Evolutionary conservation across 2,329 filamentous ascomycete genomes (phyloP), one percentile per base, ranked within the genome.

Genomic region (Pestalotiopsis sp.): DNA sequence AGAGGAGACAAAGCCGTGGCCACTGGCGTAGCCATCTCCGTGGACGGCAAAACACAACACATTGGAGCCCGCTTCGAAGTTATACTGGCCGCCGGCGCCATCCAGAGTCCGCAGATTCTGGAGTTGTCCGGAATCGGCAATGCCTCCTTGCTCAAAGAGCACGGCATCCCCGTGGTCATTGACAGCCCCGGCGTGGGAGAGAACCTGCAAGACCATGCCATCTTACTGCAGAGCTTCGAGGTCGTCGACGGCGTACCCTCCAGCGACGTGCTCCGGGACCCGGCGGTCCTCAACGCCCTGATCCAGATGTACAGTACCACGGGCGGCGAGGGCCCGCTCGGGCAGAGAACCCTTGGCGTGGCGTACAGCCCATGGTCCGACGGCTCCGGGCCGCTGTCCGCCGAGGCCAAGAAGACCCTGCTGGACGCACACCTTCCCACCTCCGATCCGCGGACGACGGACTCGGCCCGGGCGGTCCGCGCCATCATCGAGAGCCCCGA

Each of bases 191-290:
- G 81, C 67, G 83, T 86, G 3, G 84, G 84, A 31, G 78, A 81
- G 69, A 79, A 84, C 67, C 77, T 85, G 68, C 83, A 84, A 70
- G 83, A 86, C 70, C 83, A 86, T 67, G 74, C 79, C 56, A 78
- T 80, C 52, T 77, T 77, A 14, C 74, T 74, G 36, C 78, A 79
- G 68, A 69, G 71, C 76, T 83, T 85, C 74, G 81, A 84, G 52
- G 80, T 83, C 62, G 79, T 78, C 67, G 78, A 31, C 12, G 78
- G 78, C 17, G 74, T 81, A 36, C 80, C 81, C 14, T 80, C 81
- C 0, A 74, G 72, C 36, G 79, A 83, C 68, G 70, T 77, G 20
- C 72, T 83, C 4, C 78, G 78, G 14, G 78, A 83, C 11, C 75
- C 80, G 2, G 72, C 72, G 12, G 73, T 77, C 2, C 70, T 82